Conservation (phyloP, 2,329 filamentous ascomycete species). For the Ophiostoma tasmaniense region DNA sequence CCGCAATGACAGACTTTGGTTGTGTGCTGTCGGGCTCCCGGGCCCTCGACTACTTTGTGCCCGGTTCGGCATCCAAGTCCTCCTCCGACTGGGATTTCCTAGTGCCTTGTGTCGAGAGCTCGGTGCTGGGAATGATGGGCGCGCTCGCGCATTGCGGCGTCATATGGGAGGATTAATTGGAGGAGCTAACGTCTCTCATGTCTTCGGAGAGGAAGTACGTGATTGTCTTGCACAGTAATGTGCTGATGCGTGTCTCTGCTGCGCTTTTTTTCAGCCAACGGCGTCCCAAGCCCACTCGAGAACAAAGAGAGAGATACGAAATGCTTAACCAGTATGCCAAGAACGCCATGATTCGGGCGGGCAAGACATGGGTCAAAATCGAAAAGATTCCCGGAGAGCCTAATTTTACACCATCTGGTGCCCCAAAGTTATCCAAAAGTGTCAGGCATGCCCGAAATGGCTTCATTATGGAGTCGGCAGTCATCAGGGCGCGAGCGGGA, state of each 20-base stretch:
- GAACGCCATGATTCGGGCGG: neutral
- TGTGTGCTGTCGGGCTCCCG: constrained; percentile 19
- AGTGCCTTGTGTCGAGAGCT: constrained; percentile 14
- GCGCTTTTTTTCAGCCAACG: neutral
- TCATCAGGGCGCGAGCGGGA: neutral
- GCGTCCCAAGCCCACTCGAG: neutral
- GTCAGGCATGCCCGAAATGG: neutral
- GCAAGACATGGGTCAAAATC: neutral
- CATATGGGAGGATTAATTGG: constrained; percentile 13
- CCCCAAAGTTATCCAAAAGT: neutral
- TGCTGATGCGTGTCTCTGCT: neutral
- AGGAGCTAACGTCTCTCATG: constrained; percentile 4
- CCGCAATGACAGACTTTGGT: constrained; percentile 18
- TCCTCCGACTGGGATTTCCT: constrained; percentile 21
- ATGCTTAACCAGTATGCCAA: neutral
- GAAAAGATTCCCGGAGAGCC: neutral
- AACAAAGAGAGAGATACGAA: neutral
- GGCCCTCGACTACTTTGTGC: constrained; percentile 19
- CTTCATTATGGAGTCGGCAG: neutral
- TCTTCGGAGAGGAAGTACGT: neutral
- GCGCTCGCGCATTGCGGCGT: constrained; percentile 15
- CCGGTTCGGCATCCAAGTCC: constrained; percentile 7
- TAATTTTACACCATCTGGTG: neutral
- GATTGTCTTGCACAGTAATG: neutral
- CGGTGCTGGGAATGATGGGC: constrained; percentile 18